These are phyloP conservation scores for Auriscalpium microsporum DNA, from an alignment of 768 basidiomycete species.

Conservation along the genomic window DNA sequence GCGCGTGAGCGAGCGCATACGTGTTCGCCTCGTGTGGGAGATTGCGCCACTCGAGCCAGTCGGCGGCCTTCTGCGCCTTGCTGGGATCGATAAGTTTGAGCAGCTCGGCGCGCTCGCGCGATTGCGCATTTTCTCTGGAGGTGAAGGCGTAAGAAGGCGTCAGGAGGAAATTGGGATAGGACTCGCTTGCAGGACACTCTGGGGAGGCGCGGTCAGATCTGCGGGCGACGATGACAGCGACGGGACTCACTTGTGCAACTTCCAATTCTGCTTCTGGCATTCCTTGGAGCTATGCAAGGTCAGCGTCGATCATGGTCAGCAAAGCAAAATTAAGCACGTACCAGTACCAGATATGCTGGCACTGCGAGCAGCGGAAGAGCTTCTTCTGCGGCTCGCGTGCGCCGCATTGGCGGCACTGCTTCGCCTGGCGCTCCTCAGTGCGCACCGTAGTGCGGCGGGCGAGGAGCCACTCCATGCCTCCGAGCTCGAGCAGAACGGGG, in stretches of 20 bases:
- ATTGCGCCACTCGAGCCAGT: constrained; percentile 19
- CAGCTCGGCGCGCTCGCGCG: constrained; percentile 5
- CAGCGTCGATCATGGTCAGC: background rate
- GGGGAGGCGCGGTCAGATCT: background rate
- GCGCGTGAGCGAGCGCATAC: constrained; percentile 13
- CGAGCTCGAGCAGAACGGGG: constrained; percentile 14
- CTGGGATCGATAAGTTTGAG: constrained; percentile 8
- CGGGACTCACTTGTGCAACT: constrained; percentile 18
- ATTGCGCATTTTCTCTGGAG: constrained; percentile 7
- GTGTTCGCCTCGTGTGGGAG: constrained; percentile 10
- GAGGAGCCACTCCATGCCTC: constrained; percentile 15
- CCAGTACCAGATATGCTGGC: constrained; percentile 22
- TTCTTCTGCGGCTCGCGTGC: constrained; percentile 12
- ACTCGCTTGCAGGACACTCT: background rate
- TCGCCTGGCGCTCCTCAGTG: constrained; percentile 11
- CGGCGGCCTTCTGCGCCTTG: constrained; percentile 12
- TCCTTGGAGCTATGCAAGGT: constrained; percentile 14
- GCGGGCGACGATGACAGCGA: background rate
- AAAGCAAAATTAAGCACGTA: background rate
- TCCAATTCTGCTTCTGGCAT: constrained; percentile 20
- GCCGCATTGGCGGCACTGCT: constrained; percentile 15
- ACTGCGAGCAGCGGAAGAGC: constrained; percentile 15
- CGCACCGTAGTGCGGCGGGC: constrained; percentile 9
- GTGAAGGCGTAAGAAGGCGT: background rate
- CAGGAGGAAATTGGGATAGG: background rate